phyloP scores from a whole-genome alignment of 2,329 filamentous ascomycete species.

The Davidsoniella neocaledoniae region DNA sequence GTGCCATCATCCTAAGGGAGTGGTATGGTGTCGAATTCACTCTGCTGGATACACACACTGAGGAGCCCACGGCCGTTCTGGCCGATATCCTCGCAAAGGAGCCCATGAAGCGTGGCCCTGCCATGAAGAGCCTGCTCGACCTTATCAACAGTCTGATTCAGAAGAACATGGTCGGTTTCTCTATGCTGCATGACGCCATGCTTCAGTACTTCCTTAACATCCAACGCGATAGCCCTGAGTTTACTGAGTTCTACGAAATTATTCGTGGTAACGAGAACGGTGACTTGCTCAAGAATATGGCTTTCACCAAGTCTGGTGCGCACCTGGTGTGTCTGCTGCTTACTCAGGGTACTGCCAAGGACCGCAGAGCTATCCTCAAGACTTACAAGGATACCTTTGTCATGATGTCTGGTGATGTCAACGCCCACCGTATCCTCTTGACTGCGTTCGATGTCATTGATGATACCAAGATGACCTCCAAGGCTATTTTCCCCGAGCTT shows the following conservation, averaged over 20 bases:
- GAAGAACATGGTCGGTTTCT: slow-evolving; percentile 94
- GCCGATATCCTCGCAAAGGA: slow-evolving; percentile 55
- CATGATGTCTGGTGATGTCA: slow-evolving; percentile 61
- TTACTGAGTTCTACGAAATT: slow-evolving; percentile 73
- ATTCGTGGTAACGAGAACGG: slow-evolving; percentile 84
- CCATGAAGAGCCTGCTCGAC: slow-evolving; percentile 70
- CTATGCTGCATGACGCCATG: slow-evolving; percentile 96
- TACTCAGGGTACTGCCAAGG: slow-evolving; percentile 77
- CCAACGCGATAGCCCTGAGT: slow-evolving; percentile 61
- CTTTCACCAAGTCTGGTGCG: slow-evolving; percentile 81
- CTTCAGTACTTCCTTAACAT: slow-evolving; percentile 83
- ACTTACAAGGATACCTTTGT: slow-evolving; percentile 82
- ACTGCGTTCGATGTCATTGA: slow-evolving; percentile 83
- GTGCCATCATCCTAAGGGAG: slow-evolving; percentile 68
- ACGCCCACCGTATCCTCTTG: slow-evolving; percentile 69
- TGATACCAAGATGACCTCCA: slow-evolving; percentile 76
- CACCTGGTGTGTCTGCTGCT: slow-evolving; percentile 66
- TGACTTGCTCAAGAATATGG: slow-evolving; percentile 84
- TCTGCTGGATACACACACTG: slow-evolving; percentile 48
- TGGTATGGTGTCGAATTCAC: slow-evolving; percentile 95
- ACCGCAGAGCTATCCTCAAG: slow-evolving; percentile 75
- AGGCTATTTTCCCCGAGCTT: slow-evolving; percentile 75
- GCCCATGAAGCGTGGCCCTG: slow-evolving; percentile 72
- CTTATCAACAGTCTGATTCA: slow-evolving; percentile 87
- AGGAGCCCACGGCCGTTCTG: slow-evolving; percentile 49